Percentiles rank a stretch among this genome's conserved stretches.
phyloP scores from a whole-genome alignment of 2,329 filamentous ascomycete species.

The Tolypocladium album region DNA sequence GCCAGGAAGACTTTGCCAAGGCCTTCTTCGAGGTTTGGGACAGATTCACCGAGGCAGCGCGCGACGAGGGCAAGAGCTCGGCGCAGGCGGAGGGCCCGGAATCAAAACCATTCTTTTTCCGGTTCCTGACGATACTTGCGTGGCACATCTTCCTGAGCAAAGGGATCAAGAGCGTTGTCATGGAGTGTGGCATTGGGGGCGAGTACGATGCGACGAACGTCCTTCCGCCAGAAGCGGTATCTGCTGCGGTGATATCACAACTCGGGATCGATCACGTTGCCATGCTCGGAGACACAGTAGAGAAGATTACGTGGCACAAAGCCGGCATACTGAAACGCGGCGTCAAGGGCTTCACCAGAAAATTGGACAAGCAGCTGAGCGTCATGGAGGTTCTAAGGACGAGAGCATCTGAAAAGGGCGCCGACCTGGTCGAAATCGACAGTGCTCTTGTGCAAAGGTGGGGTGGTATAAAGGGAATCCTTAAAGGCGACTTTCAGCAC shows the following conservation, averaged over 20 bases:
- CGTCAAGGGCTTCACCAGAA: constrained; percentile 25
- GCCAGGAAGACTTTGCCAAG: constrained; percentile 55
- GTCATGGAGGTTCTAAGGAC: constrained; percentile 43
- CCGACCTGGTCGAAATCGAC: constrained; percentile 30
- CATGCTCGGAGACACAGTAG: constrained; percentile 68
- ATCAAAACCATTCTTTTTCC: constrained; percentile 83
- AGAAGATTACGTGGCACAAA: constrained; percentile 85
- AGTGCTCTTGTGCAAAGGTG: constrained; percentile 26
- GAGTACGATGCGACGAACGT: constrained; percentile 92
- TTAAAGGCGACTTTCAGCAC: constrained; percentile 44
- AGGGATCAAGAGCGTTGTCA: constrained; percentile 65
- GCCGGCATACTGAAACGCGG: constrained; percentile 71
- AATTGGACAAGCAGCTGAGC: constrained; percentile 17
- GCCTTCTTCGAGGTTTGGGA: constrained; percentile 87
- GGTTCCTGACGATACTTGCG: constrained; percentile 81
- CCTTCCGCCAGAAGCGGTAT: constrained; percentile 50
- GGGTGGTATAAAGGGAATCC: constrained; percentile 28
- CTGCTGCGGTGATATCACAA: constrained; percentile 64
- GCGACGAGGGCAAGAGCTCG: constrained; percentile 16
- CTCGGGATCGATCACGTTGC: constrained; percentile 77
- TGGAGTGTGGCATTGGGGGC: constrained; percentile 91
- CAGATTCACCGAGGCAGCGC: constrained; percentile 30
- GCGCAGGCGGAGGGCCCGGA: constrained; percentile 41
- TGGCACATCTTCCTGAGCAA: constrained; percentile 72
- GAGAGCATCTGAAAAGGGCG: constrained; percentile 47